Conservation (phyloP, 129 eudicot genomes). For the Tagetes patula region DNA sequence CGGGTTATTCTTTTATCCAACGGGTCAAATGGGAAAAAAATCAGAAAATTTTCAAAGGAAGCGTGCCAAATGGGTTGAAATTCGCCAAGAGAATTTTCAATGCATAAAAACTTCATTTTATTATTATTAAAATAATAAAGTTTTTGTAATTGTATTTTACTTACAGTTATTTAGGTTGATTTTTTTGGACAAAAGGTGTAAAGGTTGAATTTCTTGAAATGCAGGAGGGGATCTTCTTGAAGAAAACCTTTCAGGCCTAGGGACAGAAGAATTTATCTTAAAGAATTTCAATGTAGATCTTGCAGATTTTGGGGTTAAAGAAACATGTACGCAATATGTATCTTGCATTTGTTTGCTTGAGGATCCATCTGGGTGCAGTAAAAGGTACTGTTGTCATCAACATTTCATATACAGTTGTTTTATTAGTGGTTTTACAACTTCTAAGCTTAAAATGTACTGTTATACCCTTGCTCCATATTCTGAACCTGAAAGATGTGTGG, state of each 20-base stretch:
- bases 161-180: background rate
- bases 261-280: constrained; percentile 36
- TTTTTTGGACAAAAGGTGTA: background rate
- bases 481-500: background rate
- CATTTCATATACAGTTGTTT: background rate
- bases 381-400: constrained; percentile 41
- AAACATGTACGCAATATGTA: constrained; percentile 48
- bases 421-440: background rate
- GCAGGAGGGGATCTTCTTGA: constrained; percentile 25
- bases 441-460: background rate
- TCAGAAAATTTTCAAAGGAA: background rate
- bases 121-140: background rate
- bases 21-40: background rate
- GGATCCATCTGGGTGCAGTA: constrained; percentile 40
- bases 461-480: background rate
- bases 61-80: background rate
- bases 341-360: constrained; percentile 48
- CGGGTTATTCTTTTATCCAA: background rate
- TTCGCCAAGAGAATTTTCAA: background rate
- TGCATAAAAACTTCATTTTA: background rate
- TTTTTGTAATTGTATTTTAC: background rate
- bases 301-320: constrained; percentile 54
- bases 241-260: constrained; percentile 10
- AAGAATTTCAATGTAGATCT: constrained; percentile 43
- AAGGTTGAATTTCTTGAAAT: background rate